Evolutionary conservation across 2,329 filamentous ascomycete species (phyloP).

Genomic region (Epichloe sylvatica): DNA sequence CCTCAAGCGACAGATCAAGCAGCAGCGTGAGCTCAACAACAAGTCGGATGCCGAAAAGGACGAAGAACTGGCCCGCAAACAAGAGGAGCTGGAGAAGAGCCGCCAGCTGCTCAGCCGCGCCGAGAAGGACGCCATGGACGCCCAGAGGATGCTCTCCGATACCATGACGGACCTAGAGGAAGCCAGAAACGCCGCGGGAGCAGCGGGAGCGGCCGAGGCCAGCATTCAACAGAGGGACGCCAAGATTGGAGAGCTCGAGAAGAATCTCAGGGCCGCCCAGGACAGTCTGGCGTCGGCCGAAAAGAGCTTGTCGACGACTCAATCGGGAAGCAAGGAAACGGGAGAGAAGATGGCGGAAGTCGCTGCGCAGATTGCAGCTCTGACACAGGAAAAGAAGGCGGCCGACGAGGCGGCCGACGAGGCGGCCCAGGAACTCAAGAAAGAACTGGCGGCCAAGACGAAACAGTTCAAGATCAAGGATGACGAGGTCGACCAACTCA

Average conservation of each 20-base stretch:
- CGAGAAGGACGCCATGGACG: conserved; percentile 23
- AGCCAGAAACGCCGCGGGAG: conserved; percentile 13
- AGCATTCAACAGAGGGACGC: conserved; percentile 23
- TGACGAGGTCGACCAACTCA: conserved; percentile 35
- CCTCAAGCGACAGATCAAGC: conserved; percentile 81
- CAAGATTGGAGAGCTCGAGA: conserved; percentile 26
- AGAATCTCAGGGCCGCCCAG: conserved; percentile 6
- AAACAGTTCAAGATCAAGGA: conserved; percentile 35
- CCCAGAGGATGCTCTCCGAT: conserved; percentile 35
- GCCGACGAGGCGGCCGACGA: conserved; percentile 18
- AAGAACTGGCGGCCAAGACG: conserved; percentile 21
- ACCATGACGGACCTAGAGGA: conserved; percentile 34
- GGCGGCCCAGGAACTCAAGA: conserved; percentile 14
- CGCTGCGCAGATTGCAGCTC: conserved; percentile 14
- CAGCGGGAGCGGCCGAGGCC: conserved; percentile 12
- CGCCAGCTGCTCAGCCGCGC: conserved; percentile 22
- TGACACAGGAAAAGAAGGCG: conserved; percentile 14
- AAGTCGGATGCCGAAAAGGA: conserved; percentile 66
- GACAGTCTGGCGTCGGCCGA: conserved; percentile 19
- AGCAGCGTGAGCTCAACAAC: conserved; percentile 83
- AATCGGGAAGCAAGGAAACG: conserved; percentile 27
- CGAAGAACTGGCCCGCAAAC: conserved; percentile 44
- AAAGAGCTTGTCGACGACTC: conserved; percentile 14
- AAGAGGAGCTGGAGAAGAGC: conserved; percentile 39
- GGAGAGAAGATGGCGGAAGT: conserved; percentile 16